A percentile compares a stretch with the other conserved stretches of the same genome.
Conservation (phyloP, 2,329 filamentous ascomycete genomes). For the Lojkania enalia region DNA sequence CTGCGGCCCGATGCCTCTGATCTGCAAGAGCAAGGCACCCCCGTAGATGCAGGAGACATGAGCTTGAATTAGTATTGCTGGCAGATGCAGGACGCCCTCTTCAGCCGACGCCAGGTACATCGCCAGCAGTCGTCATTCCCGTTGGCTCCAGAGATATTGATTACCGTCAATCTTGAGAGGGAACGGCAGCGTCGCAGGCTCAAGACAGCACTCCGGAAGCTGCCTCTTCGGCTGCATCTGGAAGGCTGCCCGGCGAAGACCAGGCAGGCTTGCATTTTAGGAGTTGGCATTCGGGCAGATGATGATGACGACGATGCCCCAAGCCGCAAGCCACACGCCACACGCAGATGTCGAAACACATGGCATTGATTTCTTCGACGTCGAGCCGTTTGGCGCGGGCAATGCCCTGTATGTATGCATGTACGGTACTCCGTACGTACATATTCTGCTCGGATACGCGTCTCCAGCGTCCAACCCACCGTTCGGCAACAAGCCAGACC, state of each 20-base stretch:
- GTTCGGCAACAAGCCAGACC: constrained; percentile 5
- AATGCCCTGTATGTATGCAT: too few species aligned
- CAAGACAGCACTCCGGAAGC: constrained; percentile 13
- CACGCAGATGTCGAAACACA: constrained; percentile 20
- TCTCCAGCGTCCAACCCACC: too few species aligned
- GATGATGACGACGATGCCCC: constrained; percentile 20
- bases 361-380: constrained; percentile 15
- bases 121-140: constrained; percentile 19
- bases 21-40: constrained; percentile 44
- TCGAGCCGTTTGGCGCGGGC: constrained; percentile 11
- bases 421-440: too few species aligned
- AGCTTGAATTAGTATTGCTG: constrained; percentile 34
- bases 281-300: constrained; percentile 15
- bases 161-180: constrained; percentile 31
- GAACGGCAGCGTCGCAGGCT: constrained; percentile 19
- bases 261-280: too few species aligned
- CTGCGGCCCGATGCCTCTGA: constrained; percentile 40
- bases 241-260: constrained; percentile 29
- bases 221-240: constrained; percentile 22
- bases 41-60: constrained; percentile 32
- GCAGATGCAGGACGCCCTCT: constrained; percentile 36
- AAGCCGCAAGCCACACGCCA: constrained; percentile 13
- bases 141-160: constrained; percentile 35
- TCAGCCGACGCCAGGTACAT: constrained; percentile 43
- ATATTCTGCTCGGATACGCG: too few species aligned